Evolutionary conservation across 306 rosid species (phyloP), one percentile per base, ranked within the genome.

Genomic region (Prunus dulcis): DNA sequence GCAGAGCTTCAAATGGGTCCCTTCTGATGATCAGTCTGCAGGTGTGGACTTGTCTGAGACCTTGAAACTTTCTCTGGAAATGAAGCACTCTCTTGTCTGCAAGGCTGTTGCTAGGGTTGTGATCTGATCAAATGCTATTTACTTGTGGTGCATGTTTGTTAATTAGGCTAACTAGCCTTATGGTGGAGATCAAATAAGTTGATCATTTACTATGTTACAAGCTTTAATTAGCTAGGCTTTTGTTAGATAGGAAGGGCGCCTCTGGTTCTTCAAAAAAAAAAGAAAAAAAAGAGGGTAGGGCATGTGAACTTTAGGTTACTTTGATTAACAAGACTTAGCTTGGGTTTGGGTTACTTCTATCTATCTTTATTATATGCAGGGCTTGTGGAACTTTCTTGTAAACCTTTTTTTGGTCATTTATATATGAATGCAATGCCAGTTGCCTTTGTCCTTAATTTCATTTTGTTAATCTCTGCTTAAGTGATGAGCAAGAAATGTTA

Each of bases 1-100:
- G 5, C 91, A 91, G 1, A 81, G 20, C 38, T 93, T 93, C 74
- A 32, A 76, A 4, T 93, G 93, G 95, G 72, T 80, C 6, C 68
- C 79, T 0, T 41, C 11, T 51, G 81, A 73, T 50, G 51, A 20
- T 34, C 45, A 63, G 43, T 63, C 67, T 22, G 34, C 25, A 12
- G 38, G 56, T 30, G 91, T 93, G 50, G 87, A 91, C 9, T 73
- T 91, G 74, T 60, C 86, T 5, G 98, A 91, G 76, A 64, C 74
- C 27, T 67, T 93, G 76, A 93, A 91, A 4, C 96, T 93, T 3
- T 93, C 98, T 2, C 23, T 91, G 90, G 98, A 93, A 76, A 91
- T 93, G 98, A 88, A 91, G 53, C 58, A 47, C 0, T 88, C 96
- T 20, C 80, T 93, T 43, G 80, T 85, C 25, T 90, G 97, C 83